Conservation (phyloP, 202 grass and related monocot species). For the Elaeis oleifera region DNA sequence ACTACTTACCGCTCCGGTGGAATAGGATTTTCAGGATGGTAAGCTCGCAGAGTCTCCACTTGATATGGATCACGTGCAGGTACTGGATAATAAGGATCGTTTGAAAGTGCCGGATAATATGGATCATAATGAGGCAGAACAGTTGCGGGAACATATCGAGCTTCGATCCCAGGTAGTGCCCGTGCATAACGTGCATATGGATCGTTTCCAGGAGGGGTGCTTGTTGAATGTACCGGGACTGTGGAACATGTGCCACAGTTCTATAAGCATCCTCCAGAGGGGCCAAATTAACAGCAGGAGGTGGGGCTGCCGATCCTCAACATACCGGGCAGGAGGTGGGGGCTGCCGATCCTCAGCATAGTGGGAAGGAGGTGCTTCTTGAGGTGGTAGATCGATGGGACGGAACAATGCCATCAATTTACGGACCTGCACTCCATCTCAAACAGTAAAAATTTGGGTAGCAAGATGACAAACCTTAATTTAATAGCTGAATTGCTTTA, state of each 20-base stretch:
- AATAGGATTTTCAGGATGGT: conserved; percentile 10
- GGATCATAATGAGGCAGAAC: conserved; percentile 1
- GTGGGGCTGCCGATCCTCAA: not conserved
- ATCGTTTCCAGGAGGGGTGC: not conserved
- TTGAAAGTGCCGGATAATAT: not conserved
- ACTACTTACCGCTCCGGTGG: conserved; percentile 3
- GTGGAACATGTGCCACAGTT: conserved; percentile 1
- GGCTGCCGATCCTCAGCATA: conserved; percentile 5
- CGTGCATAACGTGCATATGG: not conserved
- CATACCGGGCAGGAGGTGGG: not conserved
- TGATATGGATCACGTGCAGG: conserved; percentile 1
- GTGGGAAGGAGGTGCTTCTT: not conserved
- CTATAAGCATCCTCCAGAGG: conserved; percentile 17
- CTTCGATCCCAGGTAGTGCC: not conserved
- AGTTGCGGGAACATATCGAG: not conserved
- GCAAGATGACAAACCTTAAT: not conserved
- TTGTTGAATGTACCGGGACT: conserved; percentile 7
- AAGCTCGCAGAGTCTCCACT: conserved; percentile 3
- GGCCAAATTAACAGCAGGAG: conserved; percentile 3
- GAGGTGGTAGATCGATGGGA: not conserved
- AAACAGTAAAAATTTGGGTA: not conserved
- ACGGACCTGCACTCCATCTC: conserved; percentile 4
- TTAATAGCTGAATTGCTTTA: not conserved
- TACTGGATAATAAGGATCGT: conserved; percentile 1
- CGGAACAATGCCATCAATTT: conserved; percentile 14